These are phyloP conservation scores for Penicillium sp. DNA, from an alignment of 2,329 filamentous ascomycete species.

Conservation along the genomic window DNA sequence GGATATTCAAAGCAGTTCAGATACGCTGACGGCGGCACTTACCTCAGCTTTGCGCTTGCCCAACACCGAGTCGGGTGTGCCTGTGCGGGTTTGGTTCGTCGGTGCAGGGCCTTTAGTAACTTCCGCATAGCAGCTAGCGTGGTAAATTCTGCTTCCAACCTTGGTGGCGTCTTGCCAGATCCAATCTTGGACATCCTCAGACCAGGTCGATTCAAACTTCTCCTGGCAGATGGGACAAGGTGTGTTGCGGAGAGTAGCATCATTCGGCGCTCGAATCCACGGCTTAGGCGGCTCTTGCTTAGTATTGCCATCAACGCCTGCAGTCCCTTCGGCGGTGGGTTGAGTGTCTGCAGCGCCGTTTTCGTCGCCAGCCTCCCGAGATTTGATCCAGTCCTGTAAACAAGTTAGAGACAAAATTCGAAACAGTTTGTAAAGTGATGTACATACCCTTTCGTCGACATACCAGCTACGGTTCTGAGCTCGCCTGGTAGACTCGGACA, in stretches of 20 bases:
- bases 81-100: conserved; percentile 40
- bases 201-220: conserved; percentile 86
- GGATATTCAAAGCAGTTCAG: neutral
- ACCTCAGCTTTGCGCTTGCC: conserved; percentile 74
- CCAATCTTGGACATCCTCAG: conserved; percentile 90
- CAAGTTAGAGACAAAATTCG: neutral
- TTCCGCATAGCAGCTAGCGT: conserved; percentile 84
- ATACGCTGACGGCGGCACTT: conserved; percentile 12
- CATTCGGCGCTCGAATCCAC: conserved; percentile 81
- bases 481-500: conserved; percentile 78
- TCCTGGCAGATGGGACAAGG: conserved; percentile 94
- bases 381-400: conserved; percentile 79
- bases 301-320: conserved; percentile 40
- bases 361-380: conserved; percentile 72
- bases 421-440: conserved; percentile 2
- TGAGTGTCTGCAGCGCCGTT: conserved; percentile 44
- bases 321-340: conserved; percentile 38
- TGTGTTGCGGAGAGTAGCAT: conserved; percentile 67
- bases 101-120: conserved; percentile 58
- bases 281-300: conserved; percentile 59
- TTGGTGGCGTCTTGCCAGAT: conserved; percentile 89
- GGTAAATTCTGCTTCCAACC: conserved; percentile 75
- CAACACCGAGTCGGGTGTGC: conserved; percentile 62
- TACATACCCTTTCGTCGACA: conserved; percentile 74
- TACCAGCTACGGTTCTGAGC: conserved; percentile 94